phyloP scores from a whole-genome alignment of 768 basidiomycete species.

The Amanita inopinata region DNA sequence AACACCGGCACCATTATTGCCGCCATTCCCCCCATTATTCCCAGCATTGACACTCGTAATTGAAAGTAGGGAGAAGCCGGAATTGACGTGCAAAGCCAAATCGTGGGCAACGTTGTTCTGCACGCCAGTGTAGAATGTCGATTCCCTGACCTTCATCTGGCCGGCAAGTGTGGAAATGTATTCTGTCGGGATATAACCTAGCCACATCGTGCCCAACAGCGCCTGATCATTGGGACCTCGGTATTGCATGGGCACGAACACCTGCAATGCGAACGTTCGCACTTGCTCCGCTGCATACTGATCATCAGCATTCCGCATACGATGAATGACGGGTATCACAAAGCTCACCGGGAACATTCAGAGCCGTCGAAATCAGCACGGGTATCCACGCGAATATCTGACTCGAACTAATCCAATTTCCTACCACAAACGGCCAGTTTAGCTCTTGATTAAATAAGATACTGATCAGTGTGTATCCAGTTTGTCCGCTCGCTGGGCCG shows the following conservation, averaged over 20 bases:
- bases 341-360: conserved; percentile 22
- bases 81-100: conserved; percentile 62
- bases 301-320: conserved; percentile 7
- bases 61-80: conserved; percentile 50
- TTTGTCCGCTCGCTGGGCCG: conserved; percentile 14
- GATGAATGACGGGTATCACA: conserved; percentile 10
- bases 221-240: conserved; percentile 32
- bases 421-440: conserved; percentile 63
- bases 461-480: conserved; percentile 43
- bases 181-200: conserved; percentile 54
- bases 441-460: conserved; percentile 51
- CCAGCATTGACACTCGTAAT: conserved; percentile 28
- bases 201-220: conserved; percentile 58
- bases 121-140: conserved; percentile 54
- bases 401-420: conserved; percentile 43
- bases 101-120: conserved; percentile 31
- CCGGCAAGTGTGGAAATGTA: conserved; percentile 51
- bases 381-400: conserved; percentile 78
- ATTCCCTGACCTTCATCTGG: conserved; percentile 51
- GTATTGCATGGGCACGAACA: conserved; percentile 56
- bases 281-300: conserved; percentile 22
- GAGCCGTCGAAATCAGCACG: conserved; percentile 22
- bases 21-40: conserved; percentile 12
- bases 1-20: conserved; percentile 17
- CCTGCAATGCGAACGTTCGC: conserved; percentile 49